phyloP scores from a whole-genome alignment of 1,284 basidiomycete genomes.

The Rhodotorula sp. region DNA sequence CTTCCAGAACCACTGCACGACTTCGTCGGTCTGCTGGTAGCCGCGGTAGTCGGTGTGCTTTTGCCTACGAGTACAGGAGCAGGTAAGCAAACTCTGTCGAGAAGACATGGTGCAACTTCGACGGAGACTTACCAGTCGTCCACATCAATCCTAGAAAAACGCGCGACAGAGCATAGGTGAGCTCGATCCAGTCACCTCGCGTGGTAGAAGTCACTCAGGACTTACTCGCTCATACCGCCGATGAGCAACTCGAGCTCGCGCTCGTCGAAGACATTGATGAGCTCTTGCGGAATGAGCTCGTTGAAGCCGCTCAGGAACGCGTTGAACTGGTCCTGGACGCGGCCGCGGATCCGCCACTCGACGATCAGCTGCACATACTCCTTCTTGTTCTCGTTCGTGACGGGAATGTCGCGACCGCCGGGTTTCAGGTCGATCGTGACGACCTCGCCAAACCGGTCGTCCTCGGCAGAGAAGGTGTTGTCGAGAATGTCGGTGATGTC shows the following conservation, averaged over 20 bases:
- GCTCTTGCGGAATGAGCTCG: slow-evolving; percentile 90
- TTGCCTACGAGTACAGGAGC: slow-evolving; percentile 46
- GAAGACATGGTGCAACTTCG: no score
- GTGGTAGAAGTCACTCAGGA: neutral
- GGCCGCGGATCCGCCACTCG: slow-evolving; percentile 87
- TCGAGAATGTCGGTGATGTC: slow-evolving; percentile 83
- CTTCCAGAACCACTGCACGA: slow-evolving; percentile 99
- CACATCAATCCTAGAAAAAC: slow-evolving; percentile 1
- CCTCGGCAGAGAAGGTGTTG: slow-evolving; percentile 89
- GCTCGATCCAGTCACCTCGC: neutral
- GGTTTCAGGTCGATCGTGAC: slow-evolving; percentile 90
- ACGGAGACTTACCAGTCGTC: slow-evolving; percentile 53
- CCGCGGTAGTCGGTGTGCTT: slow-evolving; percentile 62
- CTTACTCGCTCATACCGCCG: slow-evolving; percentile 88
- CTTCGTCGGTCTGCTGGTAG: slow-evolving; percentile 53
- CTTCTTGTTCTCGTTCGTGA: slow-evolving; percentile 98
- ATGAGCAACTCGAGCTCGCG: slow-evolving; percentile 93
- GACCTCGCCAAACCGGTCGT: slow-evolving; percentile 96
- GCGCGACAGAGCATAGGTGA: neutral
- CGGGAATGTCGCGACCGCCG: slow-evolving; percentile 75
- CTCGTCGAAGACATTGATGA: slow-evolving; percentile 97
- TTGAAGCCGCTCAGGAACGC: slow-evolving; percentile 94
- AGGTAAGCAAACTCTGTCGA: neutral
- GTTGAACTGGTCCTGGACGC: slow-evolving; percentile 92
- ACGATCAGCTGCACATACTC: slow-evolving; percentile 96